Percentiles rank a stretch among this genome's conserved stretches.
These are phyloP conservation scores for Cordyceps militaris DNA, from an alignment of 2,329 filamentous ascomycete genomes.

Conservation along the genomic window DNA sequence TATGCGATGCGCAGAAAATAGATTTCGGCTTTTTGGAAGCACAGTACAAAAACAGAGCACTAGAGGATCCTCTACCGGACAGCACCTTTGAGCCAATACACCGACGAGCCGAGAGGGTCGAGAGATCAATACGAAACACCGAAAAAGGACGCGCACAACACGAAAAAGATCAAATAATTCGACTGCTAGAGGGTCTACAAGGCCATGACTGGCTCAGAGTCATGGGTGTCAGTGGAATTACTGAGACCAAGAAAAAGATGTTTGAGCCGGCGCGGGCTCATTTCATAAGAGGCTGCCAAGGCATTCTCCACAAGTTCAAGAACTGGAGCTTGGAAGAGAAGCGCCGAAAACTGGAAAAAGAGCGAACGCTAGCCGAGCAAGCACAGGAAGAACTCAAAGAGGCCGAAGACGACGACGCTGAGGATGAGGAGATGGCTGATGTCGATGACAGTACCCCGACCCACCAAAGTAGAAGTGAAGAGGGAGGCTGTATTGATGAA, in stretches of 20 bases:
- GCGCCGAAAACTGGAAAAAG: slow-evolving; percentile 67
- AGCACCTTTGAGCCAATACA: slow-evolving; percentile 47
- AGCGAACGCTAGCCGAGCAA: slow-evolving; percentile 41
- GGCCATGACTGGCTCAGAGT: slow-evolving; percentile 89
- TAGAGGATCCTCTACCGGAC: slow-evolving; percentile 51
- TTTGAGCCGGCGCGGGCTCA: slow-evolving; percentile 81
- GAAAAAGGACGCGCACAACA: slow-evolving; percentile 60
- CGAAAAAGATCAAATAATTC: slow-evolving; percentile 58
- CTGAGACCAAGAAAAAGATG: slow-evolving; percentile 76
- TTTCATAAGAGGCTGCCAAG: slow-evolving; percentile 76
- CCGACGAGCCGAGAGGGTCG: slow-evolving; percentile 51
- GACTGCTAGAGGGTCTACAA: slow-evolving; percentile 71
- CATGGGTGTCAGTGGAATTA: slow-evolving; percentile 81
- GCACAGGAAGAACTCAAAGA: slow-evolving; percentile 29
- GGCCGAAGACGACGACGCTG: slow-evolving; percentile 21
- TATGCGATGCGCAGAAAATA: slow-evolving; percentile 49
- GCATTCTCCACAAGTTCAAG: slow-evolving; percentile 79
- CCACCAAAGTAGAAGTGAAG: slow-evolving; percentile 22
- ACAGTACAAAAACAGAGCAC: slow-evolving; percentile 35
- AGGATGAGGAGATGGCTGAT: slow-evolving; percentile 23
- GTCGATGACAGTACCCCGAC: slow-evolving; percentile 28
- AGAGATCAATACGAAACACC: slow-evolving; percentile 56
- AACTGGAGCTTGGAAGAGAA: slow-evolving; percentile 88
- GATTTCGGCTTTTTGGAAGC: slow-evolving; percentile 48
- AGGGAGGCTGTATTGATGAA: slow-evolving; percentile 37